Base-by-base conservation (phyloP, 805 yeast genomes). In the Cyberlindnera sargentensis region DNA sequence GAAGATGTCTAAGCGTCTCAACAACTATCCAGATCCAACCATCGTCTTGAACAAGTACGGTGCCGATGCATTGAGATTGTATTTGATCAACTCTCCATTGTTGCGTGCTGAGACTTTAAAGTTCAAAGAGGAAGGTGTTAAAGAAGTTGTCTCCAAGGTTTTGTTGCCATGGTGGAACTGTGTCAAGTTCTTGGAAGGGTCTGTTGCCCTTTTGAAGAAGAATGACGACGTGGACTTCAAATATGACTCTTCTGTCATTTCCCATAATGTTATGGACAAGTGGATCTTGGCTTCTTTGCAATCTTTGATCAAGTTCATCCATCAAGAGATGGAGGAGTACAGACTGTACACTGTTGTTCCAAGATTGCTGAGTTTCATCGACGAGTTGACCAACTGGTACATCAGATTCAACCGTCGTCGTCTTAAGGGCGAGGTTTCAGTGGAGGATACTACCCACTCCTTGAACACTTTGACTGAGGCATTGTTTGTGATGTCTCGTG, bases 141-240 rank as follows among this genome's bases (percentile, higher is more conserved):
- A 89, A 61, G 99, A 93, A 68, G 95, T 93, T 61, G 95, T 93
- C 35, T 84, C 97, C 31, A 87, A 90, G 68, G 99, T 93, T 36
- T 71, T 91, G 60, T 74, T 93, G 59, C 99, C 99, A 57, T 95
- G 98, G 99, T 93, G 91, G 89, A 93, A 93, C 72, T 86, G 97
- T 29, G 91, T 73, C 76, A 93, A 91, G 67, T 93, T 93, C 73
- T 83, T 90, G 72, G 95, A 90, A 60, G 97, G 93, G 54, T 95
- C 95, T 58, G 84, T 90, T 52, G 85, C 87, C 26, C 68, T 93
- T 43, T 76, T 85, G 62, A 80, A 83, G 69, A 93, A 91, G 71
- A 78, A 80, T 43, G 76, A 82, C 39, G 76, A 75, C 43, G 62
- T 75, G 48, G 87, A 80, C 41, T 93, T 85, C 72, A 71, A 75